Percentiles rank a stretch among this genome's conserved stretches.
phyloP scores from a whole-genome alignment of 257 asterid species.

The Nicotiana benthamiana region DNA sequence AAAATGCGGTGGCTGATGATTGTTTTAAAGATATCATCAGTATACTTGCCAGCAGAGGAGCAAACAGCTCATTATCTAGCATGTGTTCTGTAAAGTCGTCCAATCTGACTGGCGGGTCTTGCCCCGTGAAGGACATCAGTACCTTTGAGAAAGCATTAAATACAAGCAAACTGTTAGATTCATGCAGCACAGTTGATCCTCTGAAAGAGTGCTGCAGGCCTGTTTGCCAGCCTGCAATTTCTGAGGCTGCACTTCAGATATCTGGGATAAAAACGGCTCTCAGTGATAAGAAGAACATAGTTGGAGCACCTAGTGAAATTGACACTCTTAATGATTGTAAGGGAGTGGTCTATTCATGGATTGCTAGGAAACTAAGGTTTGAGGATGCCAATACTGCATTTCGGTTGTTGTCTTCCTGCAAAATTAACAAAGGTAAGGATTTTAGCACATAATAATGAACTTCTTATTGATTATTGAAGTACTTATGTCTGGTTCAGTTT shows the following conservation, averaged over 20 bases:
- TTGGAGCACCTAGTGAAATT: conserved; percentile 43
- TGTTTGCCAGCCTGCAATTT: conserved; percentile 77
- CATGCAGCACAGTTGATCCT: conserved; percentile 80
- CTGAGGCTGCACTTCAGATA: conserved; percentile 82
- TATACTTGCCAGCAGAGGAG: conserved; percentile 89
- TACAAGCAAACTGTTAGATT: conserved; percentile 76
- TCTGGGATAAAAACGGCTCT: conserved; percentile 48
- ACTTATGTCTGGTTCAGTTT: neutral
- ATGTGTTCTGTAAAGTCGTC: conserved; percentile 68
- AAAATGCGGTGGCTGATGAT: conserved; percentile 75
- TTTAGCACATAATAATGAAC: neutral
- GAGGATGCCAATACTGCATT: conserved; percentile 73
- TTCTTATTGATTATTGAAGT: neutral
- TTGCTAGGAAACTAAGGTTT: conserved; percentile 68
- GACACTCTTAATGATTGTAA: conserved; percentile 76
- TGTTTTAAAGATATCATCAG: conserved; percentile 96
- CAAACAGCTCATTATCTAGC: conserved; percentile 65
- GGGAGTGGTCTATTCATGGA: conserved; percentile 79
- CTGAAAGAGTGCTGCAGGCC: conserved; percentile 94
- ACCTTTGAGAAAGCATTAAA: conserved; percentile 78
- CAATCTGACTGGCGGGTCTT: conserved; percentile 89
- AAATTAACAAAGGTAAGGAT: conserved; percentile 77
- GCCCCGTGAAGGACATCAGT: conserved; percentile 75
- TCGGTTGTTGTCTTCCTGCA: conserved; percentile 89
- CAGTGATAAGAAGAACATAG: conserved; percentile 44